These are phyloP conservation scores for Lecanicillium sp. DNA, from an alignment of 2,329 filamentous ascomycete species.

Conservation along the genomic window DNA sequence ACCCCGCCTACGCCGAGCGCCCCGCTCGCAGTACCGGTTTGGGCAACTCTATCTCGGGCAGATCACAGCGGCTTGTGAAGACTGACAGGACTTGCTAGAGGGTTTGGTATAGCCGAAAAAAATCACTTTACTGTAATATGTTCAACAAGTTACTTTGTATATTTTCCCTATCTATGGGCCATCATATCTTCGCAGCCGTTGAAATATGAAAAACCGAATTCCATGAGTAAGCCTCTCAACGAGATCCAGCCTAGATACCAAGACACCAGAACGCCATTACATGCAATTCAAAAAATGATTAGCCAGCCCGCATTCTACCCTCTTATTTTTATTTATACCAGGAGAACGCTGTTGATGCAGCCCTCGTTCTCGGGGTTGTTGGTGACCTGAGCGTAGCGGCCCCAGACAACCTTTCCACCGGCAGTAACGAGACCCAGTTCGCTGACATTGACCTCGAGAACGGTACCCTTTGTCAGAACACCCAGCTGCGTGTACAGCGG, in stretches of 20 bases:
- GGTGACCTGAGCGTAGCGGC: constrained; percentile 68
- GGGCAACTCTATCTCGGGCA: constrained; percentile 1
- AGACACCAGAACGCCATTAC: constrained; percentile 20
- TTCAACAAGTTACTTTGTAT: too few species aligned
- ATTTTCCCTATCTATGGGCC: too few species aligned
- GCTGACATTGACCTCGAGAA: constrained; percentile 84
- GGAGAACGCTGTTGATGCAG: constrained; percentile 33
- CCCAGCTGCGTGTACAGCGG: constrained; percentile 89
- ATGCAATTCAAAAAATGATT: constrained; percentile 14
- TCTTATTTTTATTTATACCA: constrained; percentile 17
- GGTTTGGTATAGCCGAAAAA: too few species aligned
- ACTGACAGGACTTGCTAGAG: too few species aligned
- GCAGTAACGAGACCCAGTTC: constrained; percentile 89
- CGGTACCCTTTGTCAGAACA: constrained; percentile 74
- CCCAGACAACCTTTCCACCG: constrained; percentile 90
- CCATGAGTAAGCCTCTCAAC: too few species aligned
- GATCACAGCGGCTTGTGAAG: too few species aligned
- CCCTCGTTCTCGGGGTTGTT: constrained; percentile 43
- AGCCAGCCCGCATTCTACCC: background rate
- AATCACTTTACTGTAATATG: too few species aligned
- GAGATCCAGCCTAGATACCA: constrained; percentile 7
- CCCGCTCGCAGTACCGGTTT: constrained; percentile 6
- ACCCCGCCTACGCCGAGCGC: constrained; percentile 7
- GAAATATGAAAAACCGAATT: too few species aligned
- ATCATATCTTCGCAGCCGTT: too few species aligned